Base-by-base conservation (phyloP, 257 asterid species). In the Primulina tabacum region DNA sequence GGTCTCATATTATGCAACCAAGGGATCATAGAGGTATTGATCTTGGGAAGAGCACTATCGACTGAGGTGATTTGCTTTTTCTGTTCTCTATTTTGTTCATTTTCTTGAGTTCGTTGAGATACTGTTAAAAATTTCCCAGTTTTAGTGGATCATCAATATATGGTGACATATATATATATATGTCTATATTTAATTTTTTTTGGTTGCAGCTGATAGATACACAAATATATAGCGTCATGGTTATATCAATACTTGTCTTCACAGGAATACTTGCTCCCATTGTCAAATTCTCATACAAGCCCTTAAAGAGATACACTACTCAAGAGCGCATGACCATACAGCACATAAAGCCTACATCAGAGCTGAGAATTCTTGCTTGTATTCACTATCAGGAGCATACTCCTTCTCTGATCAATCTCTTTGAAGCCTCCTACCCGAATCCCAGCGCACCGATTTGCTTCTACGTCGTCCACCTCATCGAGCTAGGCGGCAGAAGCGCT, bases 11-110 rank as follows among this genome's bases (percentile, higher is more conserved):
- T 82, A 67, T 65, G 82, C 80, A 71, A 73, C 65, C 84, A 82
- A 71, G 87, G 87, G 67, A 82, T 82, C 68, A 65, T 74, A 32
- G 87, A 82, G 28, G 75, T 77, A 26, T 65, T 82, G 26, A 6
- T 79, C 24, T 20, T 82, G 61, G 80, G 75, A 77, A 70, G 75
- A 52, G 87, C 84, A 5, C 59, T 64, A 60, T 8, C 76, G 2
- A 26, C 67, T 47, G 65, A 65, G 32, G 87, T 82, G 74, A 70
- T 32, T 58, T 11, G 18, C 1, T 32, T 14, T 29, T 14, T 7
- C 0, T 8, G 9, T 38, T 38, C 50, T 4, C 38, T 34, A 6
- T 1, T 32, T 32, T 7, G 38, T 34, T 34, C 9, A 34, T 29
- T n/a, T 29, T 9, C 11, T 38, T 9, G 3, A 2, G 14, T 38